These are phyloP conservation scores for Boletus edulis DNA, from an alignment of 768 basidiomycete species.

Conservation along the genomic window DNA sequence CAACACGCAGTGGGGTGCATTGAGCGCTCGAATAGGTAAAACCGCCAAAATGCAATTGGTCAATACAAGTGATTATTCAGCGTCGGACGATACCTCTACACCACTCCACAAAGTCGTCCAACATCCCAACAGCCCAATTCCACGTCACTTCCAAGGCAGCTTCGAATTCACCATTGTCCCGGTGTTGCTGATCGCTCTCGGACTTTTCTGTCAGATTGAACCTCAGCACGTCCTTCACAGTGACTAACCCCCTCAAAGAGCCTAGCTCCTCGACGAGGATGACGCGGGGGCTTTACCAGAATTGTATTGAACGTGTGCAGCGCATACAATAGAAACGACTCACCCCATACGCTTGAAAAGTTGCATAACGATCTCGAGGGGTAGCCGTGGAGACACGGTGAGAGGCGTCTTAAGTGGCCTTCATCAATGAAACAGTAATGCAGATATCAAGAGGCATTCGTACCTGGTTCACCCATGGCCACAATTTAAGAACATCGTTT, in stretches of 20 bases:
- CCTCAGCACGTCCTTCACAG: slow-evolving; percentile 93
- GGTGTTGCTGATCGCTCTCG: slow-evolving; percentile 46
- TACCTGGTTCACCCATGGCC: slow-evolving; percentile 96
- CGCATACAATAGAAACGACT: slow-evolving; percentile 29
- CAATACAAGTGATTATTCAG: slow-evolving; percentile 7
- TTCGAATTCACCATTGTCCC: slow-evolving; percentile 66
- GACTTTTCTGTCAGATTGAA: slow-evolving; percentile 68
- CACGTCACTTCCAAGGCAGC: slow-evolving; percentile 60
- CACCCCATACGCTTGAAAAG: slow-evolving; percentile 98
- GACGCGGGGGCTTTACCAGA: slow-evolving; percentile 74
- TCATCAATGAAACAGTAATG: slow-evolving; percentile 1
- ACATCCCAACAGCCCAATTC: slow-evolving; percentile 46
- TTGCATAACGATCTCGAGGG: slow-evolving; percentile 96
- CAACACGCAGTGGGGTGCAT: too few species aligned
- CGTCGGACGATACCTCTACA: slow-evolving; percentile 23
- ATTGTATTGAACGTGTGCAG: neutral
- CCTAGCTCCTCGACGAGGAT: slow-evolving; percentile 92
- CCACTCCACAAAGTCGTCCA: slow-evolving; percentile 32
- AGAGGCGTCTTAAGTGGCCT: slow-evolving; percentile 71
- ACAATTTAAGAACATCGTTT: slow-evolving; percentile 61
- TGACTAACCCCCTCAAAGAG: slow-evolving; percentile 78
- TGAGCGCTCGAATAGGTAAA: neutral
- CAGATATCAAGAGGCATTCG: neutral
- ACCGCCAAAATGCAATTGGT: neutral
- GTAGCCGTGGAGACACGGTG: slow-evolving; percentile 87